Evolutionary conservation across 345 rosid species (phyloP), one percentile per base, ranked within the genome.

Genomic region (Euphorbia tirucalli): DNA sequence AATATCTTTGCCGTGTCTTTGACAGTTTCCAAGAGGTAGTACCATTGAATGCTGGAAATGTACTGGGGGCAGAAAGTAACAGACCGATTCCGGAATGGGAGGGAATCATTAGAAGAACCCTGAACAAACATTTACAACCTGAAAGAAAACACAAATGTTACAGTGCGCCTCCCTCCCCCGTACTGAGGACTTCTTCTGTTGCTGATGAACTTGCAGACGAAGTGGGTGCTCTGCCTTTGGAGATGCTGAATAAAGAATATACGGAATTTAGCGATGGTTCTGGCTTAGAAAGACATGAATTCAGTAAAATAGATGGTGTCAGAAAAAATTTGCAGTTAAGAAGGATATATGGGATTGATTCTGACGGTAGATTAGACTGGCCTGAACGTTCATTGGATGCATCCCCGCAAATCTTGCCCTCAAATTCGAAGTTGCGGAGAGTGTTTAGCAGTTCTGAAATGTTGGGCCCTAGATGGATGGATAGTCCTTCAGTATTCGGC

Each of bases 21-120:
- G 22, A n/a, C 77, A 96, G 99, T 69, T 91, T 96, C 74, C 98
- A 96, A 75, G 99, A 96, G 85, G 92, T 96, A 21, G 99, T 96
- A 70, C 98, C 99, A 43, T 60, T 96, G 87, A 96, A 78, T 85
- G 97, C 99, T 28, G 98, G 93, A 39, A 96, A 96, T 62, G 95
- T 96, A 24, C 80, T 96, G 6, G 99, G 99, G 69, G 96, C 98
- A 54, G 99, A 96, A 85, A 96, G 92, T 62, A 76, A 64, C 75
- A 82, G 88, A 70, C 99, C 98, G 11, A 96, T 96, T 74, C 88
- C 84, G 0, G 89, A 80, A 79, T 96, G 99, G 99, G 99, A 96
- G 80, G 87, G 91, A 37, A 80, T 89, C 78, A 91, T 96, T 67
- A 86, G 98, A 56, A 88, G 80, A 85, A 89, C 97, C n/a, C 76